Evolutionary conservation across 2,329 filamentous ascomycete genomes (phyloP), one percentile per base, ranked within the genome.

Genomic region (Teratosphaeriaceae sp.): DNA sequence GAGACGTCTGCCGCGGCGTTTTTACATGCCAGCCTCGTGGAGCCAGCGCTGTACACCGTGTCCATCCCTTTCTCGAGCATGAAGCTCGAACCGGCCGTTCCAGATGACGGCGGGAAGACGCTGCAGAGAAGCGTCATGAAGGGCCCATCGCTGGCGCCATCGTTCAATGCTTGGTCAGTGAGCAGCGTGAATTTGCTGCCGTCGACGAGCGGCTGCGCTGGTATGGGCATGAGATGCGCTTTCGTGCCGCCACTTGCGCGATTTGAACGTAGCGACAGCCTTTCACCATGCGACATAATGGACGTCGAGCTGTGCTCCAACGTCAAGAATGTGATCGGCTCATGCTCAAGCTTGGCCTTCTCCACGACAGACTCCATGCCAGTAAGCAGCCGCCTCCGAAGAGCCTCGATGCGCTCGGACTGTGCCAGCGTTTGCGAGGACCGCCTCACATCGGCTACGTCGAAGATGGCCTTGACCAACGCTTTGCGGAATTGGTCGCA

Each of bases 401-500:
- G 88, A 1, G 84, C 75, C 29, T 80, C 80, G 85, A 98, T 96
- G 46, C 92, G 79, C 49, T 96, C 86, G 1, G 84, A 84, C 39
- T 88, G 79, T 9, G 85, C 80, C 54, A 88, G 88, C 1, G 92
- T 98, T 66, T 98, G 92, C 2, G 84, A 83, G 7, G 88, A 79
- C 36, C 88, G 78, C 53, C 83, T 79, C 27, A 89, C 88, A 66
- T 98, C 89, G 13, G 94, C 80, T 30, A 95, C 78, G 54, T 97
- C 90, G 61, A 90, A 95, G 43, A 98, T 67, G 5, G 89, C 83
- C 49, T 81, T 82, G 35, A 94, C 78, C 38, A 97, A 79, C 38
- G 88, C 86, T 63, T 96, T 96, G 44, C 92, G 82, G 58, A 96
- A 88, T 60, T 97, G 90, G 62, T 97, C 90, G 59, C 92, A 97